Percentiles rank a stretch among this genome's conserved stretches.
Evolutionary conservation across 2,329 filamentous ascomycete species (phyloP).

Genomic region (Emmonsiellopsis sp.): DNA sequence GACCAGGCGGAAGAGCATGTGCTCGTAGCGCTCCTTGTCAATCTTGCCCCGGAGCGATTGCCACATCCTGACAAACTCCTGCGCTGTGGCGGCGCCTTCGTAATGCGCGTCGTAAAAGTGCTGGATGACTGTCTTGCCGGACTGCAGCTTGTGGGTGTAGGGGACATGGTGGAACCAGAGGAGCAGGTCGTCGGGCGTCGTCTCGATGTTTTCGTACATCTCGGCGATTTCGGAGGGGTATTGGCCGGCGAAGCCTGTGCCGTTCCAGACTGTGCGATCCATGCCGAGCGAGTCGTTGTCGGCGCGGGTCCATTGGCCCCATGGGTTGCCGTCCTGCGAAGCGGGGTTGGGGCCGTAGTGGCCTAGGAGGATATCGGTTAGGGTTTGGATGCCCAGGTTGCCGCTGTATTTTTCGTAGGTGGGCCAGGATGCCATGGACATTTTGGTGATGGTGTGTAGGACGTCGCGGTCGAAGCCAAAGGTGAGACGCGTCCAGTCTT

Average conservation of each 20-base stretch:
- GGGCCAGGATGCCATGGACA: conserved; percentile 62
- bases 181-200: conserved; percentile 58
- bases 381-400: conserved; percentile 60
- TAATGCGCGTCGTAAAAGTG: conserved; percentile 60
- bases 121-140: conserved; percentile 59
- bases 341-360: conserved; percentile 62
- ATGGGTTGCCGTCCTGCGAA: conserved; percentile 57
- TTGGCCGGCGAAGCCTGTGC: conserved; percentile 57
- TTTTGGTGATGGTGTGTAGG: conserved; percentile 50
- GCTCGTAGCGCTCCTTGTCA: conserved; percentile 51
- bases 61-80: conserved; percentile 49
- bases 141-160: conserved; percentile 54
- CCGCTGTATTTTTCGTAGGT: conserved; percentile 64
- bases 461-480: conserved; percentile 50
- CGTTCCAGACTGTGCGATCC: conserved; percentile 61
- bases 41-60: conserved; percentile 46
- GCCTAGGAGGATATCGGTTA: conserved; percentile 58
- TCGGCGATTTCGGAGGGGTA: conserved; percentile 54
- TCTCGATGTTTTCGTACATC: conserved; percentile 51
- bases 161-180: conserved; percentile 69
- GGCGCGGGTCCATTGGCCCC: conserved; percentile 65
- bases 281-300: conserved; percentile 54
- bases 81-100: conserved; percentile 49
- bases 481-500: conserved; percentile 61
- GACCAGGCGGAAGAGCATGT: conserved; percentile 49